Conservation (phyloP, 768 basidiomycete species). For the Austroboletus festivus region DNA sequence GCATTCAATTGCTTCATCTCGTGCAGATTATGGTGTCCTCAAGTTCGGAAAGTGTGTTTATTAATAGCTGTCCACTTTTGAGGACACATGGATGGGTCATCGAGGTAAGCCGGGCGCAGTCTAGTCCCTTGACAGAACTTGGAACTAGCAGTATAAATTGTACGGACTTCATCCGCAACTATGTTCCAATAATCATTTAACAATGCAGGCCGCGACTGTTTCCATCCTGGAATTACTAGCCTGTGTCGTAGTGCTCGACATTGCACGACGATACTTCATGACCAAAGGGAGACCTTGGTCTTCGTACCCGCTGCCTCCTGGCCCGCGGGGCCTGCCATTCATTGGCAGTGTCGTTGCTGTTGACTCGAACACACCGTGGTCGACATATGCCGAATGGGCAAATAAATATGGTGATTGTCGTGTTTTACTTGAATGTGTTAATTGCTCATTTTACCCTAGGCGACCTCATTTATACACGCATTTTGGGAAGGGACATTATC, state of each 20-base stretch:
- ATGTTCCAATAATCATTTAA: too few relatives aligned
- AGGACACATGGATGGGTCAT: too few relatives aligned
- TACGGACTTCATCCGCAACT: too few relatives aligned
- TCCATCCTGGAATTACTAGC: not conserved
- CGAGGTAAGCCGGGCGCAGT: too few relatives aligned
- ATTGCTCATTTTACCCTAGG: not conserved
- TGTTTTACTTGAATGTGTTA: not conserved
- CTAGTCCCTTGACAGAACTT: too few relatives aligned
- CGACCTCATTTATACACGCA: not conserved
- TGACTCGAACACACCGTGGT: conserved; percentile 2
- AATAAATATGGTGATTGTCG: conserved; percentile 3
- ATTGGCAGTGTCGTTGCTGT: conserved; percentile 6
- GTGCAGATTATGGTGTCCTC: too few relatives aligned
- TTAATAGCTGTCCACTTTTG: too few relatives aligned
- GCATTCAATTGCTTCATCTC: too few relatives aligned
- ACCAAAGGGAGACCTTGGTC: too few relatives aligned
- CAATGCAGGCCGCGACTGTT: too few relatives aligned
- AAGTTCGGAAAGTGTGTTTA: too few relatives aligned
- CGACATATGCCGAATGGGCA: conserved; percentile 10
- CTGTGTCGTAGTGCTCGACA: not conserved
- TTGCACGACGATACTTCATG: not conserved
- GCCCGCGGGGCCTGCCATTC: conserved; percentile 7
- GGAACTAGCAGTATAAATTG: too few relatives aligned
- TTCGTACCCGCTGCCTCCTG: conserved; percentile 3
- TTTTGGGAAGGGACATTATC: conserved; percentile 7